Evolutionary conservation across 2,329 filamentous ascomycete genomes (phyloP).

Genomic region (Alternaria sp.): DNA sequence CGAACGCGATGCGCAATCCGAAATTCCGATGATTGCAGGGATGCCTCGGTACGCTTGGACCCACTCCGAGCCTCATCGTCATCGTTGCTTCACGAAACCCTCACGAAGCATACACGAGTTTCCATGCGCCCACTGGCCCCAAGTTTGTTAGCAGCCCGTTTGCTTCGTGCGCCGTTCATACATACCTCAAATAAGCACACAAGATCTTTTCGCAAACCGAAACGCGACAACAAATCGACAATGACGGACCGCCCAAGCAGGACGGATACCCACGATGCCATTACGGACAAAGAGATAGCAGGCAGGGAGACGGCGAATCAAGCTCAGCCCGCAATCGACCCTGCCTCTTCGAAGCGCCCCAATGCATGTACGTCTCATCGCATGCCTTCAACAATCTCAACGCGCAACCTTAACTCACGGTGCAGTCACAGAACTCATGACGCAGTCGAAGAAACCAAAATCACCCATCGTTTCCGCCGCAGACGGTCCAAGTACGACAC

Average conservation of each 20-base stretch:
- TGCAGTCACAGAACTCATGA: slow-evolving; percentile 57
- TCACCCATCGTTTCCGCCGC: slow-evolving; percentile 13
- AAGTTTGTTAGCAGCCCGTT: neutral
- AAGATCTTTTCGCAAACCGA: neutral
- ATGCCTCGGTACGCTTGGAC: slow-evolving; percentile 20
- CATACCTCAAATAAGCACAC: neutral
- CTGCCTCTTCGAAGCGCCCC: slow-evolving; percentile 30
- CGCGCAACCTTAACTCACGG: slow-evolving; percentile 28
- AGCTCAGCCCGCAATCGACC: neutral
- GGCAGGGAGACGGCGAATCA: slow-evolving; percentile 15
- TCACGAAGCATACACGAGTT: neutral
- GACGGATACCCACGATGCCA: slow-evolving; percentile 22
- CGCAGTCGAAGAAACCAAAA: slow-evolving; percentile 48
- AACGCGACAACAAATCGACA: neutral
- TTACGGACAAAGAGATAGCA: slow-evolving; percentile 30
- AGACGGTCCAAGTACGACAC: slow-evolving; percentile 10
- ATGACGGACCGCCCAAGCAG: neutral
- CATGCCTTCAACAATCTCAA: neutral
- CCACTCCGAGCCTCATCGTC: slow-evolving; percentile 11
- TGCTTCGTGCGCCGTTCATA: neutral
- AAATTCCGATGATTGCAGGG: slow-evolving; percentile 20
- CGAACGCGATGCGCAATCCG: slow-evolving; percentile 8
- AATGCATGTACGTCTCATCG: slow-evolving; percentile 46
- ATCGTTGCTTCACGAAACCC: neutral
- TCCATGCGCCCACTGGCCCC: neutral